Conservation (phyloP, 176 grass and related monocot genomes). For the Oryza officinalis region DNA sequence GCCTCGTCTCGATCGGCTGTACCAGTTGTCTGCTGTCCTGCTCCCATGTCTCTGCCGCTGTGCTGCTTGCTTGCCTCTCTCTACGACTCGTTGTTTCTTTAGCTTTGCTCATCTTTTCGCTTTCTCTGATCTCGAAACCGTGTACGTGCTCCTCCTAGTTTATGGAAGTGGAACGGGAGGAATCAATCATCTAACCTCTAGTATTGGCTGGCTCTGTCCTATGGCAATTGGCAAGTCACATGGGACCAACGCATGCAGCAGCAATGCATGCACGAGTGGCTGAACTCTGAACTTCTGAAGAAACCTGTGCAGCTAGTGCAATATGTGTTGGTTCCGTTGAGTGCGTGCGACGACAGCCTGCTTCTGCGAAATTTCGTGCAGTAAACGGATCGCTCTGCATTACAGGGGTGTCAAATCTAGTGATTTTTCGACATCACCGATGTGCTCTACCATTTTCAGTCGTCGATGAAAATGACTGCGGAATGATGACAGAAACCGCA, state of each 20-base stretch:
- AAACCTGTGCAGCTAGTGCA: neutral
- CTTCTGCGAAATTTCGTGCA: neutral
- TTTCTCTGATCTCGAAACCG: conserved; percentile 51
- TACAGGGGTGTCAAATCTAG: neutral
- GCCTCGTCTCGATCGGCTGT: neutral
- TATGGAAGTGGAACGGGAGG: conserved; percentile 40
- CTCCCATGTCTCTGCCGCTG: conserved; percentile 8
- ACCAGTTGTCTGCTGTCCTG: neutral
- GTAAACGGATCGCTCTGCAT: neutral
- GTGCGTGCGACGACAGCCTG: neutral
- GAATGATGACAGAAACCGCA: neutral
- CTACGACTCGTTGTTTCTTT: neutral
- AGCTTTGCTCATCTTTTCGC: conserved; percentile 22
- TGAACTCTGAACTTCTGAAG: neutral
- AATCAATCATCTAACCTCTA: neutral
- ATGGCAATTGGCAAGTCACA: neutral
- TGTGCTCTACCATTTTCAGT: neutral
- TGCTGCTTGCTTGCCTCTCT: conserved; percentile 9
- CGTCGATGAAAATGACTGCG: too few species aligned
- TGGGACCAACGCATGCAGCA: neutral
- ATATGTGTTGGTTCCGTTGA: neutral
- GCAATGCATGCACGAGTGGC: neutral
- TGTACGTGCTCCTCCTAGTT: conserved; percentile 11
- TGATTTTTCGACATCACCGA: neutral
- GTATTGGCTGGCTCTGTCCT: neutral